Evolutionary conservation across 495 filamentous ascomycete species (phyloP), one percentile per base, ranked within the genome.

Genomic region (Annulohypoxylon bovei): DNA sequence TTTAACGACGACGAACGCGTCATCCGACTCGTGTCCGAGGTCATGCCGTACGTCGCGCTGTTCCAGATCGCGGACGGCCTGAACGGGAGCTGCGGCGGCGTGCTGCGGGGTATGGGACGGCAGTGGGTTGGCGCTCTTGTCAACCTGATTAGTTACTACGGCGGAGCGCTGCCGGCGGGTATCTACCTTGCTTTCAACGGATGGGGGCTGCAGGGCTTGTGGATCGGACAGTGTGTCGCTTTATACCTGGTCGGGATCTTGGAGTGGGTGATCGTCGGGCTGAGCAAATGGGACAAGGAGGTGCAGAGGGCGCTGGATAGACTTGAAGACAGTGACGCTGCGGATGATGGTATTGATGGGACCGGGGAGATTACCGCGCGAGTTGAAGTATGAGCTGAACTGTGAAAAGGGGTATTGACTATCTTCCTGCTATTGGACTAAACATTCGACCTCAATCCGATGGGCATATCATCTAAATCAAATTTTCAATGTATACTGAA

Each of bases 51-150:
- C 71, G 93, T 97, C 9, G 94, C 94, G 2, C 83, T 97, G n/a
- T 97, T 97, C 82, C 94, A 97, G 81, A 93, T 97, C 62, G 92
- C 94, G 0, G 94, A 97, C 78, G 94, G 93, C 2, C 78, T 96
- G 60, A 95, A 95, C 78, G 92, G 91, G 0, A 90, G 88, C 64
- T 97, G 94, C 74, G 93, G 94, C 8, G 94, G 94, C 6, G 88
- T 87, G 62, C 80, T 97, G 9, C 78, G 94, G 53, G 94, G 94
- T 0, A 95, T 93, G 92, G 94, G 94, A 12, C 82, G 92, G 37
- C 94, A 97, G 78, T 94, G 96, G 83, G 84, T 95, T 30, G 94
- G 94, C 14, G 94, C 94, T 18, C 81, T 88, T n/a, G 93, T 97
- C 64, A 97, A 98, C 75, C 77, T 96, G 28, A 79, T 94, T n/a